phyloP scores from a whole-genome alignment of 2,329 filamentous ascomycete species.

The Paecilomyces fulvus region DNA sequence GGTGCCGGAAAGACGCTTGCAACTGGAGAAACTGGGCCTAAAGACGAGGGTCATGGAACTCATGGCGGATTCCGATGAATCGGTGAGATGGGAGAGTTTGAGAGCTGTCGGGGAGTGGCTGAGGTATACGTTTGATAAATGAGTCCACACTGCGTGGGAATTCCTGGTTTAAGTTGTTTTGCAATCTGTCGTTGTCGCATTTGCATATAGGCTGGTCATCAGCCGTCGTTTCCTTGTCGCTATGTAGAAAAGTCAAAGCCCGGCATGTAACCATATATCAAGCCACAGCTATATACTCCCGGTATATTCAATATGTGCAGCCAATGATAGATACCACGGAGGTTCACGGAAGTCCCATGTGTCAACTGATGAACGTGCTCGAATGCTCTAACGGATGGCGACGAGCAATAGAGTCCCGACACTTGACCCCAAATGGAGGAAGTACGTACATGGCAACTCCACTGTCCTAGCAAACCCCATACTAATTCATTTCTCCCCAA shows the following conservation, averaged over 20 bases:
- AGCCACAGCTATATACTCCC: neutral
- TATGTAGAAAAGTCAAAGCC: neutral
- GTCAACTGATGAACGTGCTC: neutral
- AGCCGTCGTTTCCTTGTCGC: neutral
- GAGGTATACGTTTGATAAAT: conserved; percentile 57
- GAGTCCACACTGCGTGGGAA: conserved; percentile 9
- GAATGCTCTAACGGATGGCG: neutral
- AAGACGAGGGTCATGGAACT: conserved; percentile 88
- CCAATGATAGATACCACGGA: neutral
- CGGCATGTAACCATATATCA: neutral
- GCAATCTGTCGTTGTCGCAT: neutral
- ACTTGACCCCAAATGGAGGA: neutral
- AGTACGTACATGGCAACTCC: neutral
- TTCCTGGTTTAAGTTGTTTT: neutral
- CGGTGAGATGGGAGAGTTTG: conserved; percentile 85
- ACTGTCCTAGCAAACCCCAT: neutral
- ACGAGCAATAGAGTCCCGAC: neutral
- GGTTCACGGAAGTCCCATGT: neutral
- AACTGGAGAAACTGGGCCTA: conserved; percentile 74
- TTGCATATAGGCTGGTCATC: neutral
- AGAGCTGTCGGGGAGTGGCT: conserved; percentile 73
- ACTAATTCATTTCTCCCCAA: neutral
- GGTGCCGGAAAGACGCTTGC: conserved; percentile 71
- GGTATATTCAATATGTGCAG: neutral
- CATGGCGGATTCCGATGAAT: conserved; percentile 83